phyloP scores from a whole-genome alignment of 352 stramenopile genomes.

The Phytophthora constricta region DNA sequence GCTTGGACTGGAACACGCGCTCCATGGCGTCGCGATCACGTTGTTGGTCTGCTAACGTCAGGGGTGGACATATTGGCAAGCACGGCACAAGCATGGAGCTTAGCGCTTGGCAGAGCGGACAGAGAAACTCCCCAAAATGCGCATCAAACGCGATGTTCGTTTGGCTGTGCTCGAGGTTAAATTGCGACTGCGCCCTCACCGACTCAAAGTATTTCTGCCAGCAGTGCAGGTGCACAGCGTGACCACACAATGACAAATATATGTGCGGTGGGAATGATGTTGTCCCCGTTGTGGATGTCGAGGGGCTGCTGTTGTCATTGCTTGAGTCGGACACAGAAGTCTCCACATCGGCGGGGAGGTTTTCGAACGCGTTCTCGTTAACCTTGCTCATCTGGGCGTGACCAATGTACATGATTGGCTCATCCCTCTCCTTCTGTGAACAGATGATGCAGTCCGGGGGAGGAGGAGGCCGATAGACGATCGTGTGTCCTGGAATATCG shows the following conservation, averaged over 20 bases:
- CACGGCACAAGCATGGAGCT: constrained; percentile 92
- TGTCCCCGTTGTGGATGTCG: constrained; percentile 11
- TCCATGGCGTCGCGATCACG: constrained; percentile 73
- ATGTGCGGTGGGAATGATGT: constrained; percentile 64
- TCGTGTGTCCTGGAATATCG: constrained; percentile 34
- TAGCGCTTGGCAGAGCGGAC: constrained; percentile 90
- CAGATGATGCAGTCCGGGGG: constrained; percentile 88
- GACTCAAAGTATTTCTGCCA: constrained; percentile 92
- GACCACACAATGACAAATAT: constrained; percentile 87
- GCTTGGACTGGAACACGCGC: constrained; percentile 73
- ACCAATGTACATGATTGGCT: constrained; percentile 88
- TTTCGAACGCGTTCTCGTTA: constrained; percentile 55
- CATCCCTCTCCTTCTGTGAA: constrained; percentile 82
- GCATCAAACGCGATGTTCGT: constrained; percentile 89
- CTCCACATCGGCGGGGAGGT: constrained; percentile 45
- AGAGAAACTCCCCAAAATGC: constrained; percentile 89
- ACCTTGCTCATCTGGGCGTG: constrained; percentile 79
- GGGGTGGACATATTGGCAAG: constrained; percentile 58
- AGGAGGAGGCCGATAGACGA: constrained; percentile 71
- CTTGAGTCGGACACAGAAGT: constrained; percentile 28
- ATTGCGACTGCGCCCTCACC: constrained; percentile 71
- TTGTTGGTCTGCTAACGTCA: constrained; percentile 66
- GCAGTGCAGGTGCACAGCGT: constrained; percentile 91
- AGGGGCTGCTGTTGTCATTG: constrained; percentile 11
- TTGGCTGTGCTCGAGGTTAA: constrained; percentile 75